These are phyloP conservation scores for Galerina marginata DNA, from an alignment of 768 basidiomycete genomes.

Conservation along the genomic window DNA sequence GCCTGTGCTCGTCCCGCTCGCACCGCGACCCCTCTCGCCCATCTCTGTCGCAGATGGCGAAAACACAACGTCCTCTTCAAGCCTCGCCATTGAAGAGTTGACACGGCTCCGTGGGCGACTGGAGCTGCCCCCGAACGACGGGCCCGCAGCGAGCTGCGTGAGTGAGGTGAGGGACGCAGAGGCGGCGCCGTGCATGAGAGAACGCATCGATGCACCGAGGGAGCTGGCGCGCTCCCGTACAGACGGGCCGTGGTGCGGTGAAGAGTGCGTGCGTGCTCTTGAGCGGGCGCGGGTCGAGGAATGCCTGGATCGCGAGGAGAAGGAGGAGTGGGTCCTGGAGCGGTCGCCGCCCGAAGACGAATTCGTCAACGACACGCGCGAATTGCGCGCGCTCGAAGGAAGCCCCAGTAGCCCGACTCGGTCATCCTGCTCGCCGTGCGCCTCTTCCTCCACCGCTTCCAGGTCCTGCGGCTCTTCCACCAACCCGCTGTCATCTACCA, in stretches of 20 bases:
- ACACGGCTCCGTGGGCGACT: constrained; percentile 50
- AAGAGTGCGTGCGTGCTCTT: constrained; percentile 42
- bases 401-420: constrained; percentile 37
- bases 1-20: constrained; percentile 19
- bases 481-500: background rate
- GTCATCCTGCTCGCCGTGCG: constrained; percentile 37
- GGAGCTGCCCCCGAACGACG: constrained; percentile 23
- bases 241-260: constrained; percentile 20
- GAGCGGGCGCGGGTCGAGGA: constrained; percentile 46
- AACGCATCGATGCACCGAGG: constrained; percentile 55
- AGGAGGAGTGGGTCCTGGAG: constrained; percentile 40
- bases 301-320: constrained; percentile 32
- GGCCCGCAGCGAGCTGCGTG: constrained; percentile 49
- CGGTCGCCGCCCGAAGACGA: constrained; percentile 32
- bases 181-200: constrained; percentile 66
- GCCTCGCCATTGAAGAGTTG: constrained; percentile 70
- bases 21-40: constrained; percentile 21
- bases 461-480: background rate
- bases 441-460: constrained; percentile 28
- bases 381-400: constrained; percentile 53
- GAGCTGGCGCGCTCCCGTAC: constrained; percentile 50
- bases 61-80: constrained; percentile 57
- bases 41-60: constrained; percentile 23
- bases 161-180: constrained; percentile 47
- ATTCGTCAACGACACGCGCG: constrained; percentile 40